Evolutionary conservation across 805 yeast genomes (phyloP).

Genomic region (Cephaloascus albidus): DNA sequence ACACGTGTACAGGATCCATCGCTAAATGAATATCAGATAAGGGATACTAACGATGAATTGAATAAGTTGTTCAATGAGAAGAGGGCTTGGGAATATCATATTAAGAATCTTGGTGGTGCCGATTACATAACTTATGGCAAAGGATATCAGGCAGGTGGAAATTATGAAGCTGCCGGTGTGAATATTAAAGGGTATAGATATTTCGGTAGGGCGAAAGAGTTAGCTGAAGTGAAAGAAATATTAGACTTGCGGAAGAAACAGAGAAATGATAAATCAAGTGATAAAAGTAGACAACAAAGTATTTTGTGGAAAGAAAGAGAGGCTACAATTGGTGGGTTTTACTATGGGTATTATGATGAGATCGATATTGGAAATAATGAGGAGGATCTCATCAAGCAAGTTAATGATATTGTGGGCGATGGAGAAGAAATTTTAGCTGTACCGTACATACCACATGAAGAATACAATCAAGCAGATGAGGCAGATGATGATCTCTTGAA

Average conservation of each 20-base stretch:
- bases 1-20: constrained; percentile 55
- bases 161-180: constrained; percentile 9
- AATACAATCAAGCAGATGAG: constrained; percentile 1
- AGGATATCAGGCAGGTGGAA: constrained; percentile 10
- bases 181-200: constrained; percentile 51
- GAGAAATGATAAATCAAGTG: constrained; percentile 13
- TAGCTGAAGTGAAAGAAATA: constrained; percentile 59
- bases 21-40: constrained; percentile 48
- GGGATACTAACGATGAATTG: constrained; percentile 68
- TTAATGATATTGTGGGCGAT: constrained; percentile 7
- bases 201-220: constrained; percentile 76
- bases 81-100: constrained; percentile 70
- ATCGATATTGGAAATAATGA: constrained; percentile 2
- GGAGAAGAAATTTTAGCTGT: constrained; percentile 4
- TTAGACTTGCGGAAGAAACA: constrained; percentile 4
- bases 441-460: background rate
- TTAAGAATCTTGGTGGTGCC: constrained; percentile 65
- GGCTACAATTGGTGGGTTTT: constrained; percentile 18
- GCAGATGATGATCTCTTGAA: constrained; percentile 12
- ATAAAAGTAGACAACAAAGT: constrained; percentile 10
- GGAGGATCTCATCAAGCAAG: constrained; percentile 4
- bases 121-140: constrained; percentile 36
- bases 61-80: constrained; percentile 62
- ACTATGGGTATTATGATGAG: constrained; percentile 35
- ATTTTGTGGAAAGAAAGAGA: constrained; percentile 12